Conservation (phyloP, 768 basidiomycete genomes). For the Ramaria rubella region DNA sequence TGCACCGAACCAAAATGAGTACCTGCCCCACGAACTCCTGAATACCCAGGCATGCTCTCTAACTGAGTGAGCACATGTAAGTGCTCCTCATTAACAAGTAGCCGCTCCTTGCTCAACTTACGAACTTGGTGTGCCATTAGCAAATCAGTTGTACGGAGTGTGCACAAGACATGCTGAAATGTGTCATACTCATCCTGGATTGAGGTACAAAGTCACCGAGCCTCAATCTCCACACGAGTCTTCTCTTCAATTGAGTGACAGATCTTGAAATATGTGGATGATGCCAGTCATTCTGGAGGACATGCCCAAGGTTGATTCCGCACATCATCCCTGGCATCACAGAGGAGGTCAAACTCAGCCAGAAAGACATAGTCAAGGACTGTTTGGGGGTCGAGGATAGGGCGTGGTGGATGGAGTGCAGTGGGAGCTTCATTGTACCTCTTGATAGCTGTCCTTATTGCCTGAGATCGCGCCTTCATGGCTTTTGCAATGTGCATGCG, state of each 20-base stretch:
- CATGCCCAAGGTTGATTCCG: slow-evolving; percentile 21
- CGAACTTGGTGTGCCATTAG: neutral
- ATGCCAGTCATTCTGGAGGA: slow-evolving; percentile 18
- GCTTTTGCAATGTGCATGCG: slow-evolving; percentile 28
- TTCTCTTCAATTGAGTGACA: slow-evolving; percentile 23
- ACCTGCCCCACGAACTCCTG: too few relatives aligned
- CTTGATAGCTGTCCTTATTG: slow-evolving; percentile 23
- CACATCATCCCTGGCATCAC: slow-evolving; percentile 21
- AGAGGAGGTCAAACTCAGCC: slow-evolving; percentile 26
- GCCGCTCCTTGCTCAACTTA: neutral
- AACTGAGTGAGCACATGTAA: neutral
- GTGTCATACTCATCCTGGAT: slow-evolving; percentile 20
- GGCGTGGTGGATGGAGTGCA: slow-evolving; percentile 17
- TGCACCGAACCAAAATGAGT: too few relatives aligned
- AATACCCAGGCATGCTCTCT: neutral
- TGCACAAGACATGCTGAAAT: neutral
- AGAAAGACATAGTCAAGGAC: slow-evolving; percentile 25
- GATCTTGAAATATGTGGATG: slow-evolving; percentile 18
- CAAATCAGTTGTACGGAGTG: neutral
- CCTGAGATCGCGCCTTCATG: slow-evolving; percentile 20
- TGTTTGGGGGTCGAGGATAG: slow-evolving; percentile 20
- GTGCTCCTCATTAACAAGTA: neutral
- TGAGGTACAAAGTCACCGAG: slow-evolving; percentile 20
- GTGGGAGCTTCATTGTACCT: slow-evolving; percentile 25
- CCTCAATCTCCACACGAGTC: slow-evolving; percentile 18